A percentile compares a stretch with the other conserved stretches of the same genome.
phyloP scores from a whole-genome alignment of 2,329 filamentous ascomycete genomes.

The Cytospora paraplurivora region DNA sequence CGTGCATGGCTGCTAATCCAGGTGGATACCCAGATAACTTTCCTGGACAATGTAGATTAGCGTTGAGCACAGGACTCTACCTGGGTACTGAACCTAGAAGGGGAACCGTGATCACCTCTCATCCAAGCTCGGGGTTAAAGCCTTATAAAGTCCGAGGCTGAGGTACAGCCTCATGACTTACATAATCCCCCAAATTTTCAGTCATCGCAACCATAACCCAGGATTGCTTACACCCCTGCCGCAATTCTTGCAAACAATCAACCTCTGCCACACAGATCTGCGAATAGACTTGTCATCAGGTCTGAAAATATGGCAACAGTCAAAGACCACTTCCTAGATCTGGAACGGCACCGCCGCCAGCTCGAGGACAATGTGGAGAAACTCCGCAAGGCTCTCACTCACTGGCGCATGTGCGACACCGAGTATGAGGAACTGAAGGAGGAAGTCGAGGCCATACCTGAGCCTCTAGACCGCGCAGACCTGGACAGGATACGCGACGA shows the following conservation, averaged over 20 bases:
- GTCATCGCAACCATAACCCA: constrained; percentile 4
- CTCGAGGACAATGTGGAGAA: constrained; percentile 77
- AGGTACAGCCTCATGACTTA: background rate
- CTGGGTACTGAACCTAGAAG: background rate
- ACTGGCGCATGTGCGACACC: constrained; percentile 89
- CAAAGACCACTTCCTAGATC: constrained; percentile 60
- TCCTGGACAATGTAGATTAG: no score
- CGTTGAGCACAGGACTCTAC: background rate
- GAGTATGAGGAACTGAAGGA: constrained; percentile 91
- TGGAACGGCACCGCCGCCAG: constrained; percentile 73
- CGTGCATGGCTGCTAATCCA: no score
- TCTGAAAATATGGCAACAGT: constrained; percentile 41
- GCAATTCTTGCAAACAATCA: background rate
- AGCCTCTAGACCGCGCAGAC: constrained; percentile 52
- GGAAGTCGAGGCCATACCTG: constrained; percentile 64
- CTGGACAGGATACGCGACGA: constrained; percentile 59
- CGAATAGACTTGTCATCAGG: background rate
- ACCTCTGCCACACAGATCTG: background rate
- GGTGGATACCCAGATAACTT: no score
- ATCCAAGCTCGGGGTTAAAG: background rate
- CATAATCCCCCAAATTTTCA: constrained; percentile 2
- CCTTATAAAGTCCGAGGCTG: background rate
- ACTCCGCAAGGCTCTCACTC: constrained; percentile 73
- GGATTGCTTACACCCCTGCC: constrained; percentile 1
- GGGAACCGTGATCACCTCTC: background rate